Base-by-base conservation (phyloP, 306 rosid species). In the Castanea sativa region DNA sequence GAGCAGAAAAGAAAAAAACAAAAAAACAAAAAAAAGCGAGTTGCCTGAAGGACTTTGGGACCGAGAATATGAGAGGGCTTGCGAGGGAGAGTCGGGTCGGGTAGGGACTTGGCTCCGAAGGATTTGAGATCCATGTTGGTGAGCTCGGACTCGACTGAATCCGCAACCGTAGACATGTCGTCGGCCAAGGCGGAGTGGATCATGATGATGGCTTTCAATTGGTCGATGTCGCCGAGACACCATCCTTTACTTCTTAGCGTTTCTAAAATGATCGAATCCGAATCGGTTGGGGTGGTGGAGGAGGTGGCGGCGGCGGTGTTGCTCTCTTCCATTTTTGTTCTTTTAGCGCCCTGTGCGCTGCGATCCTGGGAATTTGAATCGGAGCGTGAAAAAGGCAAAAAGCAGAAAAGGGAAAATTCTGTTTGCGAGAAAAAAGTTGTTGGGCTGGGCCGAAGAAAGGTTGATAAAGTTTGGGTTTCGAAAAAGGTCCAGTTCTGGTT, bases 1-100 rank as follows among this genome's bases (percentile, higher is more conserved):
- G 5, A 43, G 35, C 4, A 21, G 3, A 2, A 70, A 38, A 2
- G 16, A 78, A 32, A 61, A 55, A 23, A n/a, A 16, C 19, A 15
- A 52, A 19, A 32, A 29, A 11, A 16, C 74, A 21, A 18, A 74
- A 20, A 30, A 60, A 41, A 69, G 27, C 49, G 20, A 0, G 15
- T 21, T 87, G 76, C 90, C 90, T 89, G 92, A 73, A 89, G 92
- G 60, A 89, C 81, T 69, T 86, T 78, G 53, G 88, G 88, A 67
- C 90, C 90, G 60, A 63, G 76, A 78, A 89, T 73, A 56, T 85
- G 81, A 65, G 89, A 80, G 3, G 92, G 78, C 73, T 86, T 86
- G 69, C 84, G 83, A 53, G 84, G 78, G 45, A 73, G 60, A 23
- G 73, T 7, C 16, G 79, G 75, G 68, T 89, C 92, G 60, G 90